Conservation (phyloP, 2,329 filamentous ascomycete species). For the Pseudocercospora eumusae region DNA sequence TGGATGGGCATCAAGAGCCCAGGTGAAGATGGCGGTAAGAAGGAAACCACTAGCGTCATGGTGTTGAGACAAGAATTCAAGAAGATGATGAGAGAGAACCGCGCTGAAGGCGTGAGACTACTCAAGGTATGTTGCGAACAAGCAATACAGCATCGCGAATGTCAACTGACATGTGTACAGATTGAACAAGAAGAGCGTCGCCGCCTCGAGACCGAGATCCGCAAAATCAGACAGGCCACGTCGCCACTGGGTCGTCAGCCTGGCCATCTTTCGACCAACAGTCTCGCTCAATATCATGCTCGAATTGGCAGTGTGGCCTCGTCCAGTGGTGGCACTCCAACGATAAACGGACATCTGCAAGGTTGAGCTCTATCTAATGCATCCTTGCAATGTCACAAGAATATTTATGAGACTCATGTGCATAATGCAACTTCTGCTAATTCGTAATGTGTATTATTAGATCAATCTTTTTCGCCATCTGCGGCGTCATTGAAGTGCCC, state of each 20-base stretch:
- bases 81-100: constrained; percentile 76
- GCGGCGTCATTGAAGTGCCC: constrained; percentile 1
- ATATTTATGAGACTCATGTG: neutral
- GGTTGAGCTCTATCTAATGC: neutral
- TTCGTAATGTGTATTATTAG: constrained; percentile 1
- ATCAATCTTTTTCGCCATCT: neutral
- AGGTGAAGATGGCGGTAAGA: constrained; percentile 33
- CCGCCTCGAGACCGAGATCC: constrained; percentile 64
- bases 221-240: constrained; percentile 52
- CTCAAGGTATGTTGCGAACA: constrained; percentile 58
- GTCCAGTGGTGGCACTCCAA: constrained; percentile 12
- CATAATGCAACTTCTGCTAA: constrained; percentile 4
- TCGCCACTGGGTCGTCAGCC: constrained; percentile 26
- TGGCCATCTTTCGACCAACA: constrained; percentile 15
- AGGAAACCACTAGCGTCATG: constrained; percentile 65
- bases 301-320: constrained; percentile 19
- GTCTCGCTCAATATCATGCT: constrained; percentile 13
- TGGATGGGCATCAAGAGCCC: constrained; percentile 64
- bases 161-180: constrained; percentile 47
- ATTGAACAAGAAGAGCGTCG: constrained; percentile 71
- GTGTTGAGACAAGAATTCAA: constrained; percentile 74
- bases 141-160: constrained; percentile 6
- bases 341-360: constrained; percentile 6
- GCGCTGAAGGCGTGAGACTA: constrained; percentile 64
- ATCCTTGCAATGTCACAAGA: neutral